Evolutionary conservation across 495 filamentous ascomycete species (phyloP).

Genomic region (Poronia punctata): DNA sequence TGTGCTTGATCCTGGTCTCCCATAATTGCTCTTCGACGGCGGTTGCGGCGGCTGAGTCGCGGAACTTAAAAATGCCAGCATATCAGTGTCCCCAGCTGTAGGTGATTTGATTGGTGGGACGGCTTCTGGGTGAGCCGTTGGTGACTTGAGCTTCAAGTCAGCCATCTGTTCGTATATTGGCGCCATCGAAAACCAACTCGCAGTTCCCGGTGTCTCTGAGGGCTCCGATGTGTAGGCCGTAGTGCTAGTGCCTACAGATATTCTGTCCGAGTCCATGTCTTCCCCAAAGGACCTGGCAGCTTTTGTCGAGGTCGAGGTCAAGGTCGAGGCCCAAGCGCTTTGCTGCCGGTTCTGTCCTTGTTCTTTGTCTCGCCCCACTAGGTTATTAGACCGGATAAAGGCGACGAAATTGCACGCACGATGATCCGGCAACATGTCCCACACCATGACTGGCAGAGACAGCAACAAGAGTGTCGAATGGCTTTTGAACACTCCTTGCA

Average conservation of each 20-base stretch:
- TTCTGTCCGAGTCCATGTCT: too few relatives aligned
- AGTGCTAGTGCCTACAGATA: conserved; percentile 23
- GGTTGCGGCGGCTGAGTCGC: too few relatives aligned
- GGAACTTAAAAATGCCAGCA: too few relatives aligned
- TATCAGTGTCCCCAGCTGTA: too few relatives aligned
- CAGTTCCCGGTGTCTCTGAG: too few relatives aligned
- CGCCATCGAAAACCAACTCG: too few relatives aligned
- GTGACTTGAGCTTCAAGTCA: too few relatives aligned
- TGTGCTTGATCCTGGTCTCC: conserved; percentile 1
- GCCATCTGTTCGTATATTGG: too few relatives aligned
- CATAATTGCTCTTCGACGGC: too few relatives aligned
- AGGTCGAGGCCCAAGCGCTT: background rate
- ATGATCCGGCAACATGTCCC: conserved; percentile 45
- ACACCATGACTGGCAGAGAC: conserved; percentile 45
- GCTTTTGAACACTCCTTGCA: conserved; percentile 48
- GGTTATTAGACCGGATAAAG: conserved; percentile 45
- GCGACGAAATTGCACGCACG: conserved; percentile 45
- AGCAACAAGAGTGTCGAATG: conserved; percentile 44
- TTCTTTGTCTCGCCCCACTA: conserved; percentile 11
- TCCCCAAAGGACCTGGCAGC: too few relatives aligned
- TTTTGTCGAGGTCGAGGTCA: conserved; percentile 12
- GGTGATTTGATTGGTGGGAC: too few relatives aligned
- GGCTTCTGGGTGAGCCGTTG: too few relatives aligned
- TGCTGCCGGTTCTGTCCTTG: background rate
- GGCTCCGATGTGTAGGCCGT: conserved; percentile 15